These are phyloP conservation scores for Penicillium digitatum DNA, from an alignment of 2,329 filamentous ascomycete species.

Conservation along the genomic window DNA sequence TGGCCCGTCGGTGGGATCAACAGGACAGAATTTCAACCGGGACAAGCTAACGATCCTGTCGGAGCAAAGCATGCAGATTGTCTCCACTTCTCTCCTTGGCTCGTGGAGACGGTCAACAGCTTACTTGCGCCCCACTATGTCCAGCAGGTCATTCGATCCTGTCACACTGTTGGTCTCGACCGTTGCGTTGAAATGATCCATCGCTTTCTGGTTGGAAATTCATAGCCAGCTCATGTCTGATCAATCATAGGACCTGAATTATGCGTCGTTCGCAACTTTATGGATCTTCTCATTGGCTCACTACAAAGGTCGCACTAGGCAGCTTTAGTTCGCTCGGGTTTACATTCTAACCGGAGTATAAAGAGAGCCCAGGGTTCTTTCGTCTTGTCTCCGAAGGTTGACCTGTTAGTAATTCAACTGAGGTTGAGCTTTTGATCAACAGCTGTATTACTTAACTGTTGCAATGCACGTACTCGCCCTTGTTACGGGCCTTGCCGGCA, in stretches of 20 bases:
- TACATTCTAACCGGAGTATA: constrained; percentile 4
- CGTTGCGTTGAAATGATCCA: constrained; percentile 16
- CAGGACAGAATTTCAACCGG: background rate
- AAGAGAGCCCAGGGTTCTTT: constrained; percentile 1
- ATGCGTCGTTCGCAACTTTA: background rate
- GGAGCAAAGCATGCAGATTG: background rate
- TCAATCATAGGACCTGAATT: background rate
- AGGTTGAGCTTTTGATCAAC: background rate
- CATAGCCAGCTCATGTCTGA: constrained; percentile 2
- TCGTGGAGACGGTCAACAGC: background rate
- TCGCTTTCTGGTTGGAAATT: constrained; percentile 9
- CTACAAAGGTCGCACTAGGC: background rate
- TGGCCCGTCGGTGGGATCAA: background rate
- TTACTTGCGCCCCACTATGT: background rate
- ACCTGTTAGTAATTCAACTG: background rate
- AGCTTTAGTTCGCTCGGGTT: background rate
- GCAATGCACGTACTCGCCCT: constrained; percentile 28
- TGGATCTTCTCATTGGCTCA: constrained; percentile 7
- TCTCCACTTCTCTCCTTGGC: background rate
- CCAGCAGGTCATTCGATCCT: background rate
- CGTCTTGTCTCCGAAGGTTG: background rate
- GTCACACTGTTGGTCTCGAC: constrained; percentile 11
- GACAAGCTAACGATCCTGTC: background rate
- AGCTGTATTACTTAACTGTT: background rate
- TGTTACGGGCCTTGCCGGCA: constrained; percentile 29